Evolutionary conservation across 495 filamentous ascomycete species (phyloP).

Genomic region (Trichoderma orchidacearum): DNA sequence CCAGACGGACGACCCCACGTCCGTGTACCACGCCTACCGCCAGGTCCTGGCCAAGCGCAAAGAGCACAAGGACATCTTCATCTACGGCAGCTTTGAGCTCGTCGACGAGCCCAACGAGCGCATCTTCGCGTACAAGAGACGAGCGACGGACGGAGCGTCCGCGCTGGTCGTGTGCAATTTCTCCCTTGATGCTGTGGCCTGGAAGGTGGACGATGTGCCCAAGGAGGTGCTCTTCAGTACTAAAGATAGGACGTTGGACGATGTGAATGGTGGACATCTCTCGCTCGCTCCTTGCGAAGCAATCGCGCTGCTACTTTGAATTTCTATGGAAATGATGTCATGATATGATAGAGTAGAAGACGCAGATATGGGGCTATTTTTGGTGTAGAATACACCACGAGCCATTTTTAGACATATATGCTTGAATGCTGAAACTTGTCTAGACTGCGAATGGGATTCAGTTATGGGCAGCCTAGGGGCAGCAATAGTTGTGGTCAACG

Average conservation of each 20-base stretch:
- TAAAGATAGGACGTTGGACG: neutral
- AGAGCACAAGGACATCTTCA: conserved; percentile 38
- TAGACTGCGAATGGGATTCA: no score
- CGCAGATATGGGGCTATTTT: no score
- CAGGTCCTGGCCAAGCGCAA: conserved; percentile 25
- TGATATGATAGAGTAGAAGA: neutral
- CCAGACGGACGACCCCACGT: conserved; percentile 19
- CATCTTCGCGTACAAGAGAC: conserved; percentile 13
- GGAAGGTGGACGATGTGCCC: neutral
- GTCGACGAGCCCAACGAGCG: conserved; percentile 9
- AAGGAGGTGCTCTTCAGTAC: neutral
- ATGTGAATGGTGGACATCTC: neutral
- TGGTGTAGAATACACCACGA: no score
- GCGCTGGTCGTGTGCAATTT: conserved; percentile 1
- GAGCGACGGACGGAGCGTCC: neutral
- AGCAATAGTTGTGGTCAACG: no score
- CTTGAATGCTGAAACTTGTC: no score
- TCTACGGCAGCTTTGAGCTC: conserved; percentile 43
- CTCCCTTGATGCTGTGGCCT: neutral
- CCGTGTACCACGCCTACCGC: conserved; percentile 34
- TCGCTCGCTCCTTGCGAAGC: neutral
- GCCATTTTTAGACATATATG: no score
- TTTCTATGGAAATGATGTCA: neutral
- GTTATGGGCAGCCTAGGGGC: no score
- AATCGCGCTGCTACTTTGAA: neutral